Percentiles rank a stretch among this genome's conserved stretches.
These are phyloP conservation scores for Barnettozyma botsteinii DNA, from an alignment of 805 yeast species.

Conservation along the genomic window DNA sequence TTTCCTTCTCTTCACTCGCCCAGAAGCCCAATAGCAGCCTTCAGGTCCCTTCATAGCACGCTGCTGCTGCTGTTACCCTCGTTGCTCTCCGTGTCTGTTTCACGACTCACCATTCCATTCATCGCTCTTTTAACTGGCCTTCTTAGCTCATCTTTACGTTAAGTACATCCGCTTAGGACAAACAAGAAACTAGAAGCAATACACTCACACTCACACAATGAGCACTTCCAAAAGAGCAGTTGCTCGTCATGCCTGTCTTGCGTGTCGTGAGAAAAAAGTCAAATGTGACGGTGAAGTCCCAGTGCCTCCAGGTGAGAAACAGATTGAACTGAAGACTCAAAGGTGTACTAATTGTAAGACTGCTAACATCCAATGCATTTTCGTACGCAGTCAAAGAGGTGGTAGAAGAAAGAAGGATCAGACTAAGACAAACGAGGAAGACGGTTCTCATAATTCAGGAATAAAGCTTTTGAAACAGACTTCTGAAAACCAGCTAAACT, in stretches of 20 bases:
- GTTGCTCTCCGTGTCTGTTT: no score
- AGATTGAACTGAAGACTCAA: slow-evolving; percentile 22
- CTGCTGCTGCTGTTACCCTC: no score
- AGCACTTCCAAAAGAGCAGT: slow-evolving; percentile 36
- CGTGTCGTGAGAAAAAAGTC: slow-evolving; percentile 59
- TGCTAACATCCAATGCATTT: slow-evolving; percentile 44
- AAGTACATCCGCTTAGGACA: no score
- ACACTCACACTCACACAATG: background rate
- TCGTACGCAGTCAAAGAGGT: slow-evolving; percentile 52
- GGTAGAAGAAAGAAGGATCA: slow-evolving; percentile 38
- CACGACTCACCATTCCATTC: no score
- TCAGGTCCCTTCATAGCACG: no score
- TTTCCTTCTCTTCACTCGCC: no score
- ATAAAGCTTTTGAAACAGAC: no score
- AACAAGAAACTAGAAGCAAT: background rate
- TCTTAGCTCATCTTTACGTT: no score
- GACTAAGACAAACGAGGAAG: background rate
- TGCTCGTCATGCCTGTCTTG: slow-evolving; percentile 55
- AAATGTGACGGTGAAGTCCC: slow-evolving; percentile 58
- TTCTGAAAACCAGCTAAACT: no score
- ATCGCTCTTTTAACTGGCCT: no score
- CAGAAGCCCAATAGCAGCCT: no score
- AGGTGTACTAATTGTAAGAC: slow-evolving; percentile 46
- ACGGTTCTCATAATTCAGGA: no score
- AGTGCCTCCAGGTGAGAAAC: slow-evolving; percentile 23